A percentile compares a stretch with the other conserved stretches of the same genome.
Evolutionary conservation across 1,139 yeast species (phyloP).

Genomic region (Geotrichum histeridarum): DNA sequence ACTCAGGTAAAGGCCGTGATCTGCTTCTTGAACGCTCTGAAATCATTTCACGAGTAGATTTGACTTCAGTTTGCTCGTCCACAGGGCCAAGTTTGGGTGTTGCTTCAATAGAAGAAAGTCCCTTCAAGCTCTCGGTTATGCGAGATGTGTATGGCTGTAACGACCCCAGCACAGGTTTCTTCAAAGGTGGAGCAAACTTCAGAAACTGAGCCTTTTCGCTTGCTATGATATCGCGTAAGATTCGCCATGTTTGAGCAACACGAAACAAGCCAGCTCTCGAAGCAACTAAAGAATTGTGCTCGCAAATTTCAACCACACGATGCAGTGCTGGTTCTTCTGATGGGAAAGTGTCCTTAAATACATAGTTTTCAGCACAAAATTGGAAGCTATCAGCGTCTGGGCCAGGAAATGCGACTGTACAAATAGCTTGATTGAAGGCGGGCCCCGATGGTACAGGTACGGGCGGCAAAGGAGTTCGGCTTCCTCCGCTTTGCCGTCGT

Average conservation of each 20-base stretch:
- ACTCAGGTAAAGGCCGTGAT: background rate
- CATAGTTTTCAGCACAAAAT: conserved; percentile 34
- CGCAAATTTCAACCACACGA: conserved; percentile 48
- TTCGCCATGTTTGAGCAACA: conserved; percentile 66
- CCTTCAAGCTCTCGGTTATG: conserved; percentile 20
- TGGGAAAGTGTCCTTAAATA: background rate
- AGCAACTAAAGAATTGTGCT: conserved; percentile 56
- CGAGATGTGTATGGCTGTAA: conserved; percentile 17
- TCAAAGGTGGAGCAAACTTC: conserved; percentile 9
- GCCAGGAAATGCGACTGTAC: conserved; percentile 33
- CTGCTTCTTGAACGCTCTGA: conserved; percentile 8
- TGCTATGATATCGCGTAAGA: conserved; percentile 52
- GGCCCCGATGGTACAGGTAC: background rate
- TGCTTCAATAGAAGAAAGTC: conserved; percentile 14
- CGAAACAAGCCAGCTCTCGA: conserved; percentile 49
- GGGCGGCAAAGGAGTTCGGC: conserved; percentile 9
- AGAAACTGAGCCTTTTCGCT: conserved; percentile 40
- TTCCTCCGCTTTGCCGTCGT: conserved; percentile 15
- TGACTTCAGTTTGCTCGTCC: conserved; percentile 3
- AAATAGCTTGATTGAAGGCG: conserved; percentile 15
- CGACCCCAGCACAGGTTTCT: conserved; percentile 13
- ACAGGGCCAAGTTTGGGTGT: conserved; percentile 16
- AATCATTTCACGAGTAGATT: conserved; percentile 1
- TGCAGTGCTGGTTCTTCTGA: conserved; percentile 39
- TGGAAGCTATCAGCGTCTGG: conserved; percentile 29